These are phyloP conservation scores for Pseudoturritis turrita DNA, from an alignment of 345 rosid species.

Conservation along the genomic window DNA sequence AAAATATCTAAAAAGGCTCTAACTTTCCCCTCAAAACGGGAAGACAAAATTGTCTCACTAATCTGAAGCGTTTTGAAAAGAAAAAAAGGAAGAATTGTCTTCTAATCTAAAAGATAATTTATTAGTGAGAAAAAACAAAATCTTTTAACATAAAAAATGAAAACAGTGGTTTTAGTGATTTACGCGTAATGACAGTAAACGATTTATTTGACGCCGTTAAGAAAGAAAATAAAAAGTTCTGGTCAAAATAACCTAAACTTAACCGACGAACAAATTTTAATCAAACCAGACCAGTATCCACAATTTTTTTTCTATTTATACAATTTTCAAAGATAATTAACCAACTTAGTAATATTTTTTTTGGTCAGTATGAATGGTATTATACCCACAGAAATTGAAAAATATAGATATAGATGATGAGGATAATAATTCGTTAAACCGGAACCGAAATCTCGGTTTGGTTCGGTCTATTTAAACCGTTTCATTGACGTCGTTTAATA, in stretches of 20 bases:
- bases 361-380: no score
- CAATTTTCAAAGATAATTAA: neutral
- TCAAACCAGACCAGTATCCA: neutral
- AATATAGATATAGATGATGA: neutral
- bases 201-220: conserved; percentile 16
- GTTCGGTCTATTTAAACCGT: neutral
- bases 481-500: conserved; percentile 3
- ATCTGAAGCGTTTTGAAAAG: neutral
- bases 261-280: neutral
- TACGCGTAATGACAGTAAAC: conserved; percentile 5
- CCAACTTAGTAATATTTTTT: neutral
- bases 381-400: neutral
- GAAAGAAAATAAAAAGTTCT: neutral
- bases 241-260: neutral
- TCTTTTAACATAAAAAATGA: neutral
- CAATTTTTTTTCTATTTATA: neutral
- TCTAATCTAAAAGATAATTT: neutral
- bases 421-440: neutral
- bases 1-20: conserved; percentile 3
- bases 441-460: conserved; percentile 5
- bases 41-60: conserved; percentile 18
- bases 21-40: conserved; percentile 31
- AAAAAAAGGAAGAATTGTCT: neutral
- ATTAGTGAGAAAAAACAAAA: neutral
- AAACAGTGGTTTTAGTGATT: conserved; percentile 1